A percentile compares a stretch with the other conserved stretches of the same genome.
Evolutionary conservation across 768 basidiomycete genomes (phyloP).

Genomic region (Amanita molliuscula): DNA sequence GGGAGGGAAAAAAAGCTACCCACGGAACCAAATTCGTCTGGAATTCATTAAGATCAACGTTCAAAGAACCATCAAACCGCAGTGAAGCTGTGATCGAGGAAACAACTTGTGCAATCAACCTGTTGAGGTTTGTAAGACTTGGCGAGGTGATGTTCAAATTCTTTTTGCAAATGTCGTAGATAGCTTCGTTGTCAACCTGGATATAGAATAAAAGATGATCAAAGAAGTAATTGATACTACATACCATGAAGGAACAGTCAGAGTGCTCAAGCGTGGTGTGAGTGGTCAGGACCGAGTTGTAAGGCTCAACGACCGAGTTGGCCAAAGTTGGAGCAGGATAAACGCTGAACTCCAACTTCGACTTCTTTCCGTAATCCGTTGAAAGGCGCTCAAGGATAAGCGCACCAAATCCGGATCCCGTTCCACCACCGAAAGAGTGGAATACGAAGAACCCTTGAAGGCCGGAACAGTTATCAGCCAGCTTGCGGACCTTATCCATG

Average conservation of each 20-base stretch:
- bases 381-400: slow-evolving; percentile 95
- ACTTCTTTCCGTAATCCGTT: slow-evolving; percentile 98
- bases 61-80: slow-evolving; percentile 94
- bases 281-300: slow-evolving; percentile 96
- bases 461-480: slow-evolving; percentile 96
- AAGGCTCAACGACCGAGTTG: slow-evolving; percentile 97
- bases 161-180: slow-evolving; percentile 99
- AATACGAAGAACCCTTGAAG: slow-evolving; percentile 99
- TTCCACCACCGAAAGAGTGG: slow-evolving; percentile 99
- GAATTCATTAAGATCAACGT: slow-evolving; percentile 97
- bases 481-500: slow-evolving; percentile 93
- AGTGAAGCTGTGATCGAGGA: slow-evolving; percentile 96
- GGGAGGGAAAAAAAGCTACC: slow-evolving; percentile 21
- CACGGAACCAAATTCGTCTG: slow-evolving; percentile 98
- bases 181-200: slow-evolving; percentile 97
- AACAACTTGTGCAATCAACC: slow-evolving; percentile 96
- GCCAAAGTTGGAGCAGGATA: slow-evolving; percentile 93
- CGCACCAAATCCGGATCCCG: slow-evolving; percentile 98
- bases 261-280: slow-evolving; percentile 99
- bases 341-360: slow-evolving; percentile 96
- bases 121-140: slow-evolving; percentile 89
- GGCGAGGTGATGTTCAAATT: slow-evolving; percentile 79
- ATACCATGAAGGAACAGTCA: slow-evolving; percentile 99
- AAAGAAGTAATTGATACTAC: slow-evolving; percentile 2
- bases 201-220: background rate